phyloP scores from a whole-genome alignment of 1,139 yeast species.

The Yamadazyma buinensis region DNA sequence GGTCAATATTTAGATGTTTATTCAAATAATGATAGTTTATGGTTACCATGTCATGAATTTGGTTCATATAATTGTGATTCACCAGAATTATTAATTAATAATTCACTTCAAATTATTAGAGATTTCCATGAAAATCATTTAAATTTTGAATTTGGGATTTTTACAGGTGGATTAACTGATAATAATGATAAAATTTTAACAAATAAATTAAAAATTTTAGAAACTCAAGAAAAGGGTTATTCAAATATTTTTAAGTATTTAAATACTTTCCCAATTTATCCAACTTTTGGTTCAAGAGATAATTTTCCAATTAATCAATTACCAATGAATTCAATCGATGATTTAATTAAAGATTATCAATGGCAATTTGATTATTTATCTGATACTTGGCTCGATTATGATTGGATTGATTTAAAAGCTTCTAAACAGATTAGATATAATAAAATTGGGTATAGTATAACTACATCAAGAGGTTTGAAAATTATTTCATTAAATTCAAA shows the following conservation, averaged over 20 bases:
- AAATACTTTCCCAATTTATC: conserved; percentile 20
- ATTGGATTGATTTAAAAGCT: conserved; percentile 36
- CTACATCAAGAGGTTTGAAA: conserved; percentile 24
- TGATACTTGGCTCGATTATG: conserved; percentile 27
- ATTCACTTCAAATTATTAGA: conserved; percentile 22
- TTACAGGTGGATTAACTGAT: conserved; percentile 29
- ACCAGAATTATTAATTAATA: conserved; percentile 26
- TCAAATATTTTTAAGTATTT: conserved; percentile 21
- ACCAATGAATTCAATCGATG: conserved; percentile 14
- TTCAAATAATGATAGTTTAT: conserved; percentile 6
- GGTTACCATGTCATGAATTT: conserved; percentile 29
- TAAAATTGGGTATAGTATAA: conserved; percentile 24
- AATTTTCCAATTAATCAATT: conserved; percentile 27
- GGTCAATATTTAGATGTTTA: conserved; percentile 22
- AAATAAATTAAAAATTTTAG: conserved; percentile 14
- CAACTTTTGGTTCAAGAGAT: conserved; percentile 27
- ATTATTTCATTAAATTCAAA: conserved; percentile 30
- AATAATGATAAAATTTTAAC: conserved; percentile 19
- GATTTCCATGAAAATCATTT: conserved; percentile 22
- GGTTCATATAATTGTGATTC: conserved; percentile 30
- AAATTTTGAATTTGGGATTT: conserved; percentile 26
- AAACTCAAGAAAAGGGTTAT: conserved; percentile 16
- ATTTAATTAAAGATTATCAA: conserved; percentile 14
- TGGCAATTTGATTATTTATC: conserved; percentile 29
- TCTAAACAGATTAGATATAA: conserved; percentile 28